Percentiles rank a stretch among this genome's conserved stretches.
Conservation (phyloP, 2,329 filamentous ascomycete genomes). For the Xylariomycetidae sp. region DNA sequence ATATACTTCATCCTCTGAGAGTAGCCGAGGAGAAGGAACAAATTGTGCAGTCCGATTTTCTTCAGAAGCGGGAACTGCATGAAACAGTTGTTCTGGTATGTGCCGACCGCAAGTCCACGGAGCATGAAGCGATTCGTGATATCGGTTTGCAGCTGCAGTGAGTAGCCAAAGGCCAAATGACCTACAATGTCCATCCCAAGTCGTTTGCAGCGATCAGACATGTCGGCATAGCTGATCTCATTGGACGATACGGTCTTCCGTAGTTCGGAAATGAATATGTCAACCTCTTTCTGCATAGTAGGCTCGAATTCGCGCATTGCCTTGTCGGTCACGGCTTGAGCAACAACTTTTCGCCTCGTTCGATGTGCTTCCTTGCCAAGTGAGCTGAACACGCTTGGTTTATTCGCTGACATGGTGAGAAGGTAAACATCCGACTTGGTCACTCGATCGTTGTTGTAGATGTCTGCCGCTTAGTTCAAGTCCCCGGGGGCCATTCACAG, state of each 20-base stretch:
- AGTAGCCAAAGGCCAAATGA: conserved; percentile 13
- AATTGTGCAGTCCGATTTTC: conserved; percentile 6
- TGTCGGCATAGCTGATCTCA: conserved; percentile 10
- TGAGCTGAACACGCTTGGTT: conserved; percentile 6
- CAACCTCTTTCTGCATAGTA: conserved; percentile 11
- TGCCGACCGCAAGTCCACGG: conserved; percentile 3
- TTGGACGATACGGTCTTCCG: neutral
- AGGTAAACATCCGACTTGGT: conserved; percentile 8
- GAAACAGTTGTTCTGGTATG: conserved; percentile 8
- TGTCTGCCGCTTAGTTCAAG: conserved; percentile 9
- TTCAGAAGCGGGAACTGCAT: conserved; percentile 13
- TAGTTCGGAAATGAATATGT: conserved; percentile 8
- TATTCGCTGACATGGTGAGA: neutral
- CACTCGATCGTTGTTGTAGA: conserved; percentile 9
- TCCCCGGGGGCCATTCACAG: no score
- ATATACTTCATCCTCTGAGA: conserved; percentile 5
- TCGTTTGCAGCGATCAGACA: conserved; percentile 7
- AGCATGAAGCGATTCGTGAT: conserved; percentile 7
- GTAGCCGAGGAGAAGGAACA: conserved; percentile 1
- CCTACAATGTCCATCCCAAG: conserved; percentile 10
- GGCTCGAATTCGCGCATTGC: conserved; percentile 17
- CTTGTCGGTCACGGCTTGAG: conserved; percentile 7
- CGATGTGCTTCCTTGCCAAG: conserved; percentile 7
- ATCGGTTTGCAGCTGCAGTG: conserved; percentile 11
- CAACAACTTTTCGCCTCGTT: conserved; percentile 4